A percentile compares a stretch with the other conserved stretches of the same genome.
Evolutionary conservation across 1,284 basidiomycete genomes (phyloP).

Genomic region (Microbotryum silenes-acaulis): DNA sequence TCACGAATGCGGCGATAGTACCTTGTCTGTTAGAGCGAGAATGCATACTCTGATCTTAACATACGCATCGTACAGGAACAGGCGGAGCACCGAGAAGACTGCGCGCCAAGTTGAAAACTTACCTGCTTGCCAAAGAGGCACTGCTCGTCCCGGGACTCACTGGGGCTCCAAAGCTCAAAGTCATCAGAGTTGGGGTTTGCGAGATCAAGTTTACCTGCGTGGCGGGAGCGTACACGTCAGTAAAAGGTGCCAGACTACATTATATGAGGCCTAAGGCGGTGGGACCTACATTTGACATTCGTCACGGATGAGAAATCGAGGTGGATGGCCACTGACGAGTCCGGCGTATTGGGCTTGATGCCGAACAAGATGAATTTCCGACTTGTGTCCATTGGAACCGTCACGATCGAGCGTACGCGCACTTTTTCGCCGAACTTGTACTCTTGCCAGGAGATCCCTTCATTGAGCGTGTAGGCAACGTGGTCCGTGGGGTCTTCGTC

Average conservation of each 20-base stretch:
- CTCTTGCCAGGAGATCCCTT: slow-evolving; percentile 78
- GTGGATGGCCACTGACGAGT: slow-evolving; percentile 63
- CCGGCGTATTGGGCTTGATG: slow-evolving; percentile 48
- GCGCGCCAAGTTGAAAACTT: slow-evolving; percentile 13
- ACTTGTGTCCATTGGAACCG: slow-evolving; percentile 83
- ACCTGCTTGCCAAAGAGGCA: slow-evolving; percentile 84
- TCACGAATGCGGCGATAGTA: slow-evolving; percentile 80
- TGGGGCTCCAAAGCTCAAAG: slow-evolving; percentile 91
- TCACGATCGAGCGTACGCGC: slow-evolving; percentile 69
- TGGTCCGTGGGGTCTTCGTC: slow-evolving; percentile 89
- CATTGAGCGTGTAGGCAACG: slow-evolving; percentile 78
- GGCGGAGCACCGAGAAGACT: too few relatives aligned
- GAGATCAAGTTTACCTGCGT: slow-evolving; percentile 56
- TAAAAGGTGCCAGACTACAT: slow-evolving; percentile 19
- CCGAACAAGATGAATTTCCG: slow-evolving; percentile 85
- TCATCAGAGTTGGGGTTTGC: slow-evolving; percentile 73
- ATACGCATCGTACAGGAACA: background rate
- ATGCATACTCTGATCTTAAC: background rate
- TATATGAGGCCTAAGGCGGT: slow-evolving; percentile 1
- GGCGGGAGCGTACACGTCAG: background rate
- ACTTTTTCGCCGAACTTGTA: slow-evolving; percentile 77
- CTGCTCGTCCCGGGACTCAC: slow-evolving; percentile 64
- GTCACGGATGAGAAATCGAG: slow-evolving; percentile 82
- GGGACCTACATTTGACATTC: slow-evolving; percentile 57
- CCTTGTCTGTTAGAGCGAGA: slow-evolving; percentile 51